phyloP scores from a whole-genome alignment of 306 rosid species.

The Fragaria nilgerrensis region DNA sequence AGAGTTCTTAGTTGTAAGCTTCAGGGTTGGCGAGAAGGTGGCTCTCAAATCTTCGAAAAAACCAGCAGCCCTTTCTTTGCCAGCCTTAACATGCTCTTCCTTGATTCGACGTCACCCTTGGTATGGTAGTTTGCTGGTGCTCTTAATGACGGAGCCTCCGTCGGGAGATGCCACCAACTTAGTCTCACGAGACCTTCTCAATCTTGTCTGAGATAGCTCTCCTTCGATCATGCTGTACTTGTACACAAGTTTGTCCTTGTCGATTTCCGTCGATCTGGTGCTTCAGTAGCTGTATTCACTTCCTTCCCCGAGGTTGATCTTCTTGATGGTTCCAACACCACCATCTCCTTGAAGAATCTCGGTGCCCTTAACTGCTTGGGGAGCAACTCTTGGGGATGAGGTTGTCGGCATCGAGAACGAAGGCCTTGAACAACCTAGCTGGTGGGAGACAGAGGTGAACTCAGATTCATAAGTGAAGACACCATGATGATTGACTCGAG shows the following conservation, averaged over 20 bases:
- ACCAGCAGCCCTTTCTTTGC: neutral
- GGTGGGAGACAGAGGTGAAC: constrained; percentile 22
- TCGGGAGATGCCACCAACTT: neutral
- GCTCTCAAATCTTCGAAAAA: neutral
- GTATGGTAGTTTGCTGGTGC: constrained; percentile 27
- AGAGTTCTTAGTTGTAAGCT: constrained; percentile 24
- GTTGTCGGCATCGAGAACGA: constrained; percentile 21
- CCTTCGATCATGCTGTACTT: constrained; percentile 44
- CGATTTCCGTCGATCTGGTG: constrained; percentile 35
- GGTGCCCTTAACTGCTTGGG: constrained; percentile 1
- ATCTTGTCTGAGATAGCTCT: constrained; percentile 21
- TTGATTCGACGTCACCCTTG: constrained; percentile 26
- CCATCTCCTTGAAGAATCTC: constrained; percentile 42
- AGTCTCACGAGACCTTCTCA: constrained; percentile 30
- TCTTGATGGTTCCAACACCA: constrained; percentile 45
- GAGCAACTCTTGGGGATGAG: constrained; percentile 34
- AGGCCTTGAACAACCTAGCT: constrained; percentile 33
- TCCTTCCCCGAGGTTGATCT: constrained; percentile 36
- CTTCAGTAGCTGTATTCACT: constrained; percentile 1
- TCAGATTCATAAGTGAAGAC: constrained; percentile 30
- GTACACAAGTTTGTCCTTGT: constrained; percentile 30
- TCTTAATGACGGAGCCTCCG: constrained; percentile 42
- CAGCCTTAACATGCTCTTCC: neutral
- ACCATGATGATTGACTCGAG: constrained; percentile 23
- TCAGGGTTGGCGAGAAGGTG: constrained; percentile 12